Evolutionary conservation across 306 rosid genomes (phyloP).

Genomic region (Cicer yamashitae): DNA sequence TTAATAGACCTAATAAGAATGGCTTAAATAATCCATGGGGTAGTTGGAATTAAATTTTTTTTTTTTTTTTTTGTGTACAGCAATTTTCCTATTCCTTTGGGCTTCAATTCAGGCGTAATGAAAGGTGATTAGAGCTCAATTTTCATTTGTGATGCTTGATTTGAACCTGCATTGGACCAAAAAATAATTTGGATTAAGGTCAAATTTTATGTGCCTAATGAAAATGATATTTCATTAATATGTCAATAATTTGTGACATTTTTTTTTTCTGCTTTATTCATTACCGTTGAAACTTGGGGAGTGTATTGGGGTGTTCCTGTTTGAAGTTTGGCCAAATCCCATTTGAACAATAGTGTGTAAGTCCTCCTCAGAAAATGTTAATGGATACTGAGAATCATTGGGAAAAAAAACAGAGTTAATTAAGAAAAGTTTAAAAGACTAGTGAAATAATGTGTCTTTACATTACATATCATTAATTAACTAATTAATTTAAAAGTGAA

Average conservation of each 20-base stretch:
- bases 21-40: constrained; percentile 56
- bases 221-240: constrained; percentile 43
- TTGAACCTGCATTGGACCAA: constrained; percentile 64
- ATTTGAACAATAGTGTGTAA: constrained; percentile 85
- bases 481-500: too few species aligned
- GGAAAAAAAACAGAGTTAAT: neutral
- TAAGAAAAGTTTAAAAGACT: constrained; percentile 26
- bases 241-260: constrained; percentile 11
- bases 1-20: constrained; percentile 51
- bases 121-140: constrained; percentile 72
- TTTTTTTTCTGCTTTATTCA: constrained; percentile 40
- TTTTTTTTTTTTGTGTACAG: constrained; percentile 59
- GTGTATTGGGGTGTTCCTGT: constrained; percentile 56
- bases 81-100: constrained; percentile 53
- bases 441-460: constrained; percentile 8
- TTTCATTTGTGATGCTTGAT: constrained; percentile 73
- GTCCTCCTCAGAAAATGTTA: constrained; percentile 76
- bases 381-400: constrained; percentile 60
- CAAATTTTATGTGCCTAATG: constrained; percentile 44
- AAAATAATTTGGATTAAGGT: constrained; percentile 15
- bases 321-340: constrained; percentile 76
- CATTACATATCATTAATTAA: neutral
- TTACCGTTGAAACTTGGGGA: constrained; percentile 72
- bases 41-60: constrained; percentile 53
- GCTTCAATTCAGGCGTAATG: constrained; percentile 53